phyloP scores from a whole-genome alignment of 139 green algal species.

The Auxenochlorella pyrenoidosa region DNA sequence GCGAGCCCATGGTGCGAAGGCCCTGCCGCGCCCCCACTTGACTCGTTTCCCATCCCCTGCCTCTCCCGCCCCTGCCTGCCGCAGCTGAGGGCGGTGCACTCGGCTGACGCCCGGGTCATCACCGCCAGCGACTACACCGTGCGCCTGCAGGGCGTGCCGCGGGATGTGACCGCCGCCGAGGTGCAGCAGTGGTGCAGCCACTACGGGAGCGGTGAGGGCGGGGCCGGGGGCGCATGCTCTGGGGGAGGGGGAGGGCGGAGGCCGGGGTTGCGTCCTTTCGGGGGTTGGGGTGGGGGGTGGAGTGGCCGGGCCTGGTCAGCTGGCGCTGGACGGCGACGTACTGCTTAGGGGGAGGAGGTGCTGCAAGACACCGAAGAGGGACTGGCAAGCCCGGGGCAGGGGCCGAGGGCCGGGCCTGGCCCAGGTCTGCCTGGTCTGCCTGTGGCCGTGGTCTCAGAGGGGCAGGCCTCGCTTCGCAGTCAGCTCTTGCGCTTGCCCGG shows the following conservation, averaged over 20 bases:
- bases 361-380: too few relatives aligned
- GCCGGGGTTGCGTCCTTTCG: not conserved
- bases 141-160: slow-evolving; percentile 31
- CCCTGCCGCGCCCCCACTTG: not conserved
- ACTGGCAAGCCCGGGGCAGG: too few relatives aligned
- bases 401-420: too few relatives aligned
- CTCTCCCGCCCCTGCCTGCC: too few relatives aligned
- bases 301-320: too few relatives aligned
- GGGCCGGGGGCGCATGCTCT: not conserved
- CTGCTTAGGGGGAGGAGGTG: too few relatives aligned
- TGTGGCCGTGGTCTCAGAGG: too few relatives aligned
- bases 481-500: not conserved
- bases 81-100: slow-evolving; percentile 37
- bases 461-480: not conserved
- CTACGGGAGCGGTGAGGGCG: slow-evolving; percentile 47
- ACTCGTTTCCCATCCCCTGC: not conserved
- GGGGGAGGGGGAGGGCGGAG: not conserved
- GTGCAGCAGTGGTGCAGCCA: slow-evolving; percentile 56
- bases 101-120: slow-evolving; percentile 49
- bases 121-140: slow-evolving; percentile 61
- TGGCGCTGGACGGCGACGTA: too few relatives aligned
- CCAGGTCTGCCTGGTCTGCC: too few relatives aligned
- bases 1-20: too few relatives aligned
- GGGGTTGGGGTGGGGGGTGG: not conserved
- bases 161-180: not conserved